Evolutionary conservation across 2,329 filamentous ascomycete species (phyloP), one percentile per base, ranked within the genome.

Genomic region (Exophiala sp.): DNA sequence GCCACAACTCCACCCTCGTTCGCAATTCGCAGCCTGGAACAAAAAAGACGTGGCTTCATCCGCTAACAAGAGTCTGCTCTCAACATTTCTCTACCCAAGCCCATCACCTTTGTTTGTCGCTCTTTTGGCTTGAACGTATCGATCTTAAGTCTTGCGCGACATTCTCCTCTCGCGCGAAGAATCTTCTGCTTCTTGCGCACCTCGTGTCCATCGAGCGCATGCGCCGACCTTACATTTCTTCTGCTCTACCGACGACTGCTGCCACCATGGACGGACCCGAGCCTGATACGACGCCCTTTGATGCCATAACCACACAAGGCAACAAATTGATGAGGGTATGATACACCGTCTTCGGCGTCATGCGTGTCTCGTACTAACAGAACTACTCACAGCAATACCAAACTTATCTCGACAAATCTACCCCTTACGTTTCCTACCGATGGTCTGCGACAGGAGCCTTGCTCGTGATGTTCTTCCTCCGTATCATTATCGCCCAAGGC

Each of bases 401-500:
- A 85, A 81, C 89, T 52, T 89, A 94, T 61, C 85, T 99, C 63
- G 94, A 99, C 75, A 88, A 91, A 75, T 92, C 88, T 48, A 97
- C 92, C 8, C 94, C 94, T 11, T 95, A 84, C 72, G 85, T 91
- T 50, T 77, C 86, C 54, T 96, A 97, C 76, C 83, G 94, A 79
- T 99, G 94, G 94, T 70, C 87, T 58, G 86, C 86, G 71, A 96
- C 92, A n/a, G 88, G 74, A 47, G 78, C 82, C 38, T 79, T 87
- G 52, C 83, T 97, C 55, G 52, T 89, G 59, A 59, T 91, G 65
- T 99, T 99, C 79, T 92, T 90, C 70, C 70, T 94, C 63, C 86
- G 94, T 69, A 95, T 99, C 72, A 79, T 99, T 62, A 61, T 96
- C 47, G 90, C 91, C 55, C 91, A 97, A 77, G 94, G 94, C 74